Evolutionary conservation across 2,329 filamentous ascomycete genomes (phyloP).

Genomic region (Paecilomyces niveus): DNA sequence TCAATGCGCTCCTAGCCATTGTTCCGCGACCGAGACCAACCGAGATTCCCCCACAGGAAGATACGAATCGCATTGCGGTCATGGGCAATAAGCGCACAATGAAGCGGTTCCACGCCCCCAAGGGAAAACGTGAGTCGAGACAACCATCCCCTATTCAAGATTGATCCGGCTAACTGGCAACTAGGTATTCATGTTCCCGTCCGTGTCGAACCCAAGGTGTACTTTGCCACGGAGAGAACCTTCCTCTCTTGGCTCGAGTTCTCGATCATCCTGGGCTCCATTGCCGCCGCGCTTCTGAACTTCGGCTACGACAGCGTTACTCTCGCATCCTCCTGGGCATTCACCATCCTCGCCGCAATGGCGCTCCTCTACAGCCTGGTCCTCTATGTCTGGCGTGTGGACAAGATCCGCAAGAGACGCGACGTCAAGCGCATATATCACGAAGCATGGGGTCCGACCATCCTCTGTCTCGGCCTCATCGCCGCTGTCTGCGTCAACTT

Average conservation of each 20-base stretch:
- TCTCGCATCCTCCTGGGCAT: conserved; percentile 65
- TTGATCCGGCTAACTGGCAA: conserved; percentile 36
- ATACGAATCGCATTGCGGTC: conserved; percentile 28
- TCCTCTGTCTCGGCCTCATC: conserved; percentile 67
- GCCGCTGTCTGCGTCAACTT: conserved; percentile 73
- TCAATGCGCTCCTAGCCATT: conserved; percentile 43
- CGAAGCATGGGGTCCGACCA: conserved; percentile 76
- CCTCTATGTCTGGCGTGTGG: conserved; percentile 82
- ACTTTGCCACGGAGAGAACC: conserved; percentile 91
- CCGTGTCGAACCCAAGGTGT: conserved; percentile 94
- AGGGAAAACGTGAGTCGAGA: conserved; percentile 41
- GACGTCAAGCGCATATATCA: conserved; percentile 75
- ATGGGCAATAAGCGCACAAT: conserved; percentile 39
- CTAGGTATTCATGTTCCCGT: conserved; percentile 89
- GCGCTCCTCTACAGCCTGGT: conserved; percentile 76
- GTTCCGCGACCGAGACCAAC: conserved; percentile 47
- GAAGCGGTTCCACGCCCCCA: conserved; percentile 53
- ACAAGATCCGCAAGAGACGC: conserved; percentile 72
- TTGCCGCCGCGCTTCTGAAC: conserved; percentile 77
- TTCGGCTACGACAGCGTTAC: conserved; percentile 59
- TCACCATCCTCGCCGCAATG: conserved; percentile 72
- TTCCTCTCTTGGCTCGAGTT: conserved; percentile 98
- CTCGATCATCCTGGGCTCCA: conserved; percentile 85
- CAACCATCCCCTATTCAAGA: not conserved
- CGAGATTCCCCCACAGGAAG: conserved; percentile 27